A percentile compares a stretch with the other conserved stretches of the same genome.
Conservation (phyloP, 1,284 basidiomycete species). For the Fomitopsis palustris region DNA sequence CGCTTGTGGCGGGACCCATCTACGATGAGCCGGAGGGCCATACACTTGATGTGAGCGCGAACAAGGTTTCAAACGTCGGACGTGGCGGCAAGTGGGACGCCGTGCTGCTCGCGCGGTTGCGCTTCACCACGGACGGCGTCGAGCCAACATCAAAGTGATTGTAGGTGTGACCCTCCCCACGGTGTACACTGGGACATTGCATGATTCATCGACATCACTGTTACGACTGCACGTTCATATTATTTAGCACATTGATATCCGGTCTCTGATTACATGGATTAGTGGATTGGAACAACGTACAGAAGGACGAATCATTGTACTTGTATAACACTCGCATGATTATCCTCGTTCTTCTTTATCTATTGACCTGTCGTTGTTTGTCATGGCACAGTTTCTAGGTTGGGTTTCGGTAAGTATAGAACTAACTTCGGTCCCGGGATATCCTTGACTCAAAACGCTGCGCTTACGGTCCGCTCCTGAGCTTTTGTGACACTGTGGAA, state of each 20-base stretch:
- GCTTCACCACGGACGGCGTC: conserved; percentile 49
- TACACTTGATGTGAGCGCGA: conserved; percentile 1
- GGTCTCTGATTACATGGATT: too few species aligned
- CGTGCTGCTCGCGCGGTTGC: conserved; percentile 47
- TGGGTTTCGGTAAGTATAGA: too few species aligned
- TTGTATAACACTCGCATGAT: too few species aligned
- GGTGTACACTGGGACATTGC: background rate
- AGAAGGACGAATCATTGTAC: too few species aligned
- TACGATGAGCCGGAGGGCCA: conserved; percentile 14
- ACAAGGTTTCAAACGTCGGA: conserved; percentile 9
- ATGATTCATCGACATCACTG: too few species aligned
- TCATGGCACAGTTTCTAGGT: background rate
- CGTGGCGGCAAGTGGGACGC: conserved; percentile 32
- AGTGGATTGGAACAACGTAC: background rate
- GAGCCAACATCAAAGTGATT: conserved; percentile 47
- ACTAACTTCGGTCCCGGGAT: too few species aligned
- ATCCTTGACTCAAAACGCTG: too few species aligned
- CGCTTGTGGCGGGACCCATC: conserved; percentile 27
- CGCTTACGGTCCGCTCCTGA: too few species aligned
- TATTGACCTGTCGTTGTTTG: background rate
- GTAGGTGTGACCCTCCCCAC: background rate
- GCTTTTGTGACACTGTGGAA: too few species aligned
- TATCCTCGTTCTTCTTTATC: too few species aligned
- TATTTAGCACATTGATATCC: too few species aligned
- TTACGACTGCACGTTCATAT: too few species aligned